Percentiles rank a stretch among this genome's conserved stretches.
phyloP scores from a whole-genome alignment of 2,329 filamentous ascomycete species.

The Ceratocystis papillata region DNA sequence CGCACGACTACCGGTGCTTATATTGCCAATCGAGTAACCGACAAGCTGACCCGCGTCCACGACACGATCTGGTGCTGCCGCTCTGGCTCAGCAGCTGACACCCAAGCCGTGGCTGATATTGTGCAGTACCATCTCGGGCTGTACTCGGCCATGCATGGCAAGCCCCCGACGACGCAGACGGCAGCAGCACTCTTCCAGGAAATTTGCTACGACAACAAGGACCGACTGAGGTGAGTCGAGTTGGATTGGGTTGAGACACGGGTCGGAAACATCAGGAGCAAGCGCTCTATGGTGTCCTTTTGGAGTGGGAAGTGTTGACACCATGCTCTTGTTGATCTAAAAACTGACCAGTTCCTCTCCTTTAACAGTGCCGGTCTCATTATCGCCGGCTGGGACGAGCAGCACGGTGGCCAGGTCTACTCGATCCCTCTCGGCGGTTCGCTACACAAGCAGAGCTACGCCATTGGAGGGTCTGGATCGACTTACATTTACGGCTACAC shows the following conservation, averaged over 20 bases:
- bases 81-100: constrained; percentile 93
- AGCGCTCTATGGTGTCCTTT: neutral
- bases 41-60: constrained; percentile 96
- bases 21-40: constrained; percentile 97
- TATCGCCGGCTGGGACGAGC: constrained; percentile 93
- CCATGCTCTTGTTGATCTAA: neutral
- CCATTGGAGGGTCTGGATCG: constrained; percentile 91
- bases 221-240: constrained; percentile 66
- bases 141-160: constrained; percentile 82
- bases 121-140: constrained; percentile 92
- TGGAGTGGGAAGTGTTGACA: neutral
- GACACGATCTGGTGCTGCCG: constrained; percentile 99
- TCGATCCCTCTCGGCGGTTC: constrained; percentile 93
- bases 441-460: constrained; percentile 91
- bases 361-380: constrained; percentile 78
- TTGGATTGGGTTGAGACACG: neutral
- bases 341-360: neutral
- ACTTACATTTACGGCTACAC: constrained; percentile 99
- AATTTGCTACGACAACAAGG: constrained; percentile 96
- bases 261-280: neutral
- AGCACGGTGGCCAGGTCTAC: constrained; percentile 94
- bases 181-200: constrained; percentile 96
- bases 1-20: constrained; percentile 95
- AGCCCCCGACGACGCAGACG: constrained; percentile 85
- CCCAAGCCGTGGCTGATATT: constrained; percentile 94